Percentiles rank a stretch among this genome's conserved stretches.
Conservation (phyloP, 768 basidiomycete species). For the Tephrocybe sp. region DNA sequence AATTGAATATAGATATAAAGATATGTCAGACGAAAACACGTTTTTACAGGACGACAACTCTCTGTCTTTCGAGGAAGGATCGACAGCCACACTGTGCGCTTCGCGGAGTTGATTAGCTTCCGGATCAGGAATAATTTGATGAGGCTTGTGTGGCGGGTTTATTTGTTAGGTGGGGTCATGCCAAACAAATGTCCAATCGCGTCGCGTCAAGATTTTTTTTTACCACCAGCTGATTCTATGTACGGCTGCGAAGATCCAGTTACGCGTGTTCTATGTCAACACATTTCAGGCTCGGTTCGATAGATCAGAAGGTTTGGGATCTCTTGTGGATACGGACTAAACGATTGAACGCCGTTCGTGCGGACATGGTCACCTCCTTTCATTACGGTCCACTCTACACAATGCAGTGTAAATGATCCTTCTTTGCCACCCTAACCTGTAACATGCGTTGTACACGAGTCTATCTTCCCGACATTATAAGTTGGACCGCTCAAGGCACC, state of each 20-base stretch:
- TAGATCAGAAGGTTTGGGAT: neutral
- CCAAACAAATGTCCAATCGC: neutral
- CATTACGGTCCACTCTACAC: neutral
- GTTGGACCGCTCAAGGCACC: neutral
- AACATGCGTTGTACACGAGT: neutral
- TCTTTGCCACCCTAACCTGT: neutral
- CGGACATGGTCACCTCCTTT: neutral
- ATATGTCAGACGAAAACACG: no score
- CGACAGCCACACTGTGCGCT: neutral
- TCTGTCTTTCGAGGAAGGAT: no score
- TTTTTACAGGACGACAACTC: no score
- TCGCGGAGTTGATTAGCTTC: neutral
- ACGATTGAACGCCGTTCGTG: neutral
- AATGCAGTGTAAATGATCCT: conserved; percentile 10
- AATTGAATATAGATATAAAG: no score
- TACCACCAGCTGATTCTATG: neutral
- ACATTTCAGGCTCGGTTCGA: neutral
- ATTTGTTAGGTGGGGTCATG: neutral
- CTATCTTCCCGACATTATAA: conserved; percentile 4
- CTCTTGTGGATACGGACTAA: neutral
- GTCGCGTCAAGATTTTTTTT: neutral
- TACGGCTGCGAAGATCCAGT: neutral
- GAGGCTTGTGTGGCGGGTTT: neutral
- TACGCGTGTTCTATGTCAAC: neutral
- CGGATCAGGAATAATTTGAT: neutral